These are phyloP conservation scores for Meyerozyma athensensis DNA, from an alignment of 1,139 yeast species.

Conservation along the genomic window DNA sequence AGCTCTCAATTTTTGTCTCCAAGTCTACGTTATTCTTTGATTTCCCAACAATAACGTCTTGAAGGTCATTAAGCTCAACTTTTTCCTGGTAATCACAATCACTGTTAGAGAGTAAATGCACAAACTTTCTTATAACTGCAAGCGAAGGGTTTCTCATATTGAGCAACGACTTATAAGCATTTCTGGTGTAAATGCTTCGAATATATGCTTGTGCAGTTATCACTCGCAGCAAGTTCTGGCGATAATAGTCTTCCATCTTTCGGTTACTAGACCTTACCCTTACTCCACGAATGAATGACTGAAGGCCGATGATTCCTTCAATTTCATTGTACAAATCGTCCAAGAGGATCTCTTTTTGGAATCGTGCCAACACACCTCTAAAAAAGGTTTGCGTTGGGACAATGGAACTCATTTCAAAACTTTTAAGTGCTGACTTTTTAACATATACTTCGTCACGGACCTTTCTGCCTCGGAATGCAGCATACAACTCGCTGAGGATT, in stretches of 20 bases:
- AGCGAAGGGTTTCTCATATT: conserved; percentile 73
- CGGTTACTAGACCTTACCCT: conserved; percentile 30
- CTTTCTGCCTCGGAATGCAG: conserved; percentile 42
- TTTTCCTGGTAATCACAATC: conserved; percentile 77
- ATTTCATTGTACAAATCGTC: conserved; percentile 52
- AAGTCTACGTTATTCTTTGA: conserved; percentile 62
- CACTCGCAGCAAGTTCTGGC: conserved; percentile 49
- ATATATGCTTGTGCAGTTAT: conserved; percentile 71
- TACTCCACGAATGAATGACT: conserved; percentile 47
- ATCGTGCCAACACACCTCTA: conserved; percentile 49
- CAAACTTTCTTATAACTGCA: conserved; percentile 70
- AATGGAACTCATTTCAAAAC: conserved; percentile 19
- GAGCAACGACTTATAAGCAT: conserved; percentile 70
- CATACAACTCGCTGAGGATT: conserved; percentile 34
- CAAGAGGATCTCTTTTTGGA: conserved; percentile 40
- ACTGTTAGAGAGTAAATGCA: conserved; percentile 68
- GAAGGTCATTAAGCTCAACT: conserved; percentile 59
- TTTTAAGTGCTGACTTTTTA: conserved; percentile 20
- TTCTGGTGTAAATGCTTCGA: conserved; percentile 62
- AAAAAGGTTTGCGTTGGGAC: conserved; percentile 30
- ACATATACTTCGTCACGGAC: conserved; percentile 25
- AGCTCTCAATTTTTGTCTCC: conserved; percentile 70
- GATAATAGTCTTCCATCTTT: conserved; percentile 50
- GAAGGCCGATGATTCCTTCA: conserved; percentile 39
- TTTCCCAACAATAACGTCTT: conserved; percentile 62